These are phyloP conservation scores for Ogataea methanolica DNA, from an alignment of 805 yeast species.

Conservation along the genomic window DNA sequence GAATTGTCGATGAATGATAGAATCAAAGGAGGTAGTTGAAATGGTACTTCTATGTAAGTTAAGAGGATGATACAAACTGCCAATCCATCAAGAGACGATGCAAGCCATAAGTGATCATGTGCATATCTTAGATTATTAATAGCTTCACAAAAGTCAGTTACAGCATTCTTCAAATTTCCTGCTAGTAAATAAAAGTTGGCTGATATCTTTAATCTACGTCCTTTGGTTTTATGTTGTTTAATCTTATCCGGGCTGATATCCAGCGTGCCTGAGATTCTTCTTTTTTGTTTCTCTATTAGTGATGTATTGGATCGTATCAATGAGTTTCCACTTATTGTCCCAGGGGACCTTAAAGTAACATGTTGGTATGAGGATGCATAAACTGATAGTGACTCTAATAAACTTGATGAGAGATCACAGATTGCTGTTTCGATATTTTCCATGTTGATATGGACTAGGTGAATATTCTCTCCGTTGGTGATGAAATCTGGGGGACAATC, in stretches of 20 bases:
- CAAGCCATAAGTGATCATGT: slow-evolving; percentile 84
- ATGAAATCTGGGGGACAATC: slow-evolving; percentile 33
- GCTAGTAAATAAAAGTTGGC: slow-evolving; percentile 78
- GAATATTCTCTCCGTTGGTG: slow-evolving; percentile 6
- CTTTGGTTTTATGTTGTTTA: slow-evolving; percentile 44
- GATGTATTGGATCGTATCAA: slow-evolving; percentile 5
- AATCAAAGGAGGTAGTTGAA: slow-evolving; percentile 39
- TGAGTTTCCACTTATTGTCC: slow-evolving; percentile 31
- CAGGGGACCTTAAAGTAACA: slow-evolving; percentile 81
- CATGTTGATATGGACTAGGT: slow-evolving; percentile 14
- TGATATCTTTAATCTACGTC: slow-evolving; percentile 69
- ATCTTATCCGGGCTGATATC: slow-evolving; percentile 31
- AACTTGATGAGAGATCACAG: slow-evolving; percentile 66
- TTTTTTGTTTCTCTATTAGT: slow-evolving; percentile 19
- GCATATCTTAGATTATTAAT: slow-evolving; percentile 50
- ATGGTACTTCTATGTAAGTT: slow-evolving; percentile 49
- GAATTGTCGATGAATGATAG: slow-evolving; percentile 18
- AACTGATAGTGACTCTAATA: slow-evolving; percentile 58
- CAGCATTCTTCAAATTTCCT: slow-evolving; percentile 71
- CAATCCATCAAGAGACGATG: slow-evolving; percentile 78
- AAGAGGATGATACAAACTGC: slow-evolving; percentile 62
- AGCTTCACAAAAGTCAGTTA: slow-evolving; percentile 73
- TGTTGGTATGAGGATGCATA: slow-evolving; percentile 73
- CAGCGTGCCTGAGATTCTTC: slow-evolving; percentile 26
- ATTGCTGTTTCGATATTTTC: slow-evolving; percentile 53